Evolutionary conservation across 1,284 basidiomycete species (phyloP), one percentile per base, ranked within the genome.

Genomic region (Heimioporus retisporus): DNA sequence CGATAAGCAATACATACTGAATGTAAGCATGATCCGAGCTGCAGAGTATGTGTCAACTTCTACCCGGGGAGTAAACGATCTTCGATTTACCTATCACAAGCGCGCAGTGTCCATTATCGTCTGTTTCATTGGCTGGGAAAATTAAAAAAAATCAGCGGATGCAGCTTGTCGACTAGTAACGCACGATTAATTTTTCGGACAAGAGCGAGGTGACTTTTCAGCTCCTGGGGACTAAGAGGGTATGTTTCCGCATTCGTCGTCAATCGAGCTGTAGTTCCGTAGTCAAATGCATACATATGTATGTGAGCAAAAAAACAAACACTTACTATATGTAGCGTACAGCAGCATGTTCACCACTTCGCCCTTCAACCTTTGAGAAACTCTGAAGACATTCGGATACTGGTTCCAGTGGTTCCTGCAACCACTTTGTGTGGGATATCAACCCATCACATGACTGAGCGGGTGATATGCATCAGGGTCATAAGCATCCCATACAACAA

Each of bases 371-470:
- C 79, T 76, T 18, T 72, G 65, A 1, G 81, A 78, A 25, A 87
- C 66, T 1, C 73, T 40, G 13, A 82, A 79, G 14, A 81, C 73
- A 28, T 77, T 77, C 0, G 90, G 90, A 69, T 83, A 91, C 28
- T 84, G 70, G 63, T 84, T 80, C 66, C 85, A 82, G 70, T 90
- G 88, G 14, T 70, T 78, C 89, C 89, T 87, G 23, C 6, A 28
- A 28, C 28, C 28, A 23, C n/a, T 61, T 42, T n/a, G 4, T 4
- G 76, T n/a, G 68, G 51, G 67, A 40, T 16, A 44, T 23, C 23
- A 46, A 57, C 10, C 6, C 11, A 40, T 60, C 6, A 28, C 3
- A 28, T 2, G 18, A 54, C 40, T 15, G 7, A 59, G 58, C 65
- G 11, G 10, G 8, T 28, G 10, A 40, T 40, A 54, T 11, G 21